Conservation (phyloP, 139 green algal species). For the Chlorella sp. region DNA sequence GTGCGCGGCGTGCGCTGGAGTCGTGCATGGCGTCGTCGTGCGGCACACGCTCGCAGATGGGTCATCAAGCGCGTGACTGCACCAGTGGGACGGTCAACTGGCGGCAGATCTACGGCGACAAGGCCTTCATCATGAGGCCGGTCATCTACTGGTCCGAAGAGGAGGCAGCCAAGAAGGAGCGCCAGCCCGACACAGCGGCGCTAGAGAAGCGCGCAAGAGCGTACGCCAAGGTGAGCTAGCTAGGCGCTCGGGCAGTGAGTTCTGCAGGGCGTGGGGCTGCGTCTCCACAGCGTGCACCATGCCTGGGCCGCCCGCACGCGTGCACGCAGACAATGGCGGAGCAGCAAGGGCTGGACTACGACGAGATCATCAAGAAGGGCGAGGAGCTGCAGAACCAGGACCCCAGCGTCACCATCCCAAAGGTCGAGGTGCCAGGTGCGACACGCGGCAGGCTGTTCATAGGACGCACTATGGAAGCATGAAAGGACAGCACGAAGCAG, state of each 20-base stretch:
- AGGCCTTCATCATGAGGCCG: conserved; percentile 61
- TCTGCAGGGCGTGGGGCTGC: neutral
- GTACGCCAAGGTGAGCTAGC: conserved; percentile 57
- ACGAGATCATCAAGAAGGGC: conserved; percentile 23
- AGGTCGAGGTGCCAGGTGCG: neutral
- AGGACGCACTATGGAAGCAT: too few species aligned
- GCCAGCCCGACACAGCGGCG: conserved; percentile 49
- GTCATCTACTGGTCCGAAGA: conserved; percentile 69
- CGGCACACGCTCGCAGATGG: conserved; percentile 47
- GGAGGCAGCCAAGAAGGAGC: conserved; percentile 33
- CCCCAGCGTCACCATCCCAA: conserved; percentile 9
- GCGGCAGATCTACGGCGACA: conserved; percentile 77
- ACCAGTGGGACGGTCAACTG: conserved; percentile 88
- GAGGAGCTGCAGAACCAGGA: conserved; percentile 30
- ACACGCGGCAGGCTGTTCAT: too few species aligned
- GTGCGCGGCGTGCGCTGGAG: neutral
- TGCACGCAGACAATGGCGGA: conserved; percentile 19
- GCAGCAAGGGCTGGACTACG: conserved; percentile 31
- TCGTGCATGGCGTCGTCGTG: neutral
- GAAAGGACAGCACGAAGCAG: too few species aligned
- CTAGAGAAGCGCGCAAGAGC: conserved; percentile 50
- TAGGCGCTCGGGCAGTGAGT: neutral
- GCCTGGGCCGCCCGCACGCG: neutral
- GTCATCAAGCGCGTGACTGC: conserved; percentile 80
- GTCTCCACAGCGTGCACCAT: neutral